These are phyloP conservation scores for Candida incommunis DNA, from an alignment of 805 yeast genomes.

Conservation along the genomic window DNA sequence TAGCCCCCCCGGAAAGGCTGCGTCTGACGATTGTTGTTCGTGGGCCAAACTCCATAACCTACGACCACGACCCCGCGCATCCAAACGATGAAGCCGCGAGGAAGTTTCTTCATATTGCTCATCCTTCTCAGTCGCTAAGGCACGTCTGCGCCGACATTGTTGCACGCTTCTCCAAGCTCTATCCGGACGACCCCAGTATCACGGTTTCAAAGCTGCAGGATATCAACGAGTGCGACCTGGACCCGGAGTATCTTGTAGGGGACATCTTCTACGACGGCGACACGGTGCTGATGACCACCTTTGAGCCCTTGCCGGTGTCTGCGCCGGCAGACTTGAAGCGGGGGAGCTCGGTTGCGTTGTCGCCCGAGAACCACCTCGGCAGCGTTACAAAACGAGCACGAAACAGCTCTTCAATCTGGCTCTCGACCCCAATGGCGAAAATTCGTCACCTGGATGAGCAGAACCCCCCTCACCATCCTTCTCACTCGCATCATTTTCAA, in stretches of 20 bases:
- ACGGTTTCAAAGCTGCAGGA: background rate
- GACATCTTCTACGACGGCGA: background rate
- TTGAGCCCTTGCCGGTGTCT: background rate
- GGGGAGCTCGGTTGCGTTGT: too few relatives aligned
- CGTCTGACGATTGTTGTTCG: background rate
- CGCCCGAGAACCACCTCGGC: too few relatives aligned
- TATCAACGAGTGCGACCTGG: background rate
- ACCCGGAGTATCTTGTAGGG: background rate
- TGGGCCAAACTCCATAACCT: too few relatives aligned
- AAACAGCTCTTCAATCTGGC: background rate
- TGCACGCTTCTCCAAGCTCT: background rate
- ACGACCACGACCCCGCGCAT: background rate
- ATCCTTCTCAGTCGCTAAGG: background rate
- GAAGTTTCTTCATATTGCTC: background rate
- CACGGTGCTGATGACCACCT: background rate
- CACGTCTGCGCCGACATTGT: slow-evolving; percentile 1
- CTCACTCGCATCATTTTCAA: background rate
- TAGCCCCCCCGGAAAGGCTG: too few relatives aligned
- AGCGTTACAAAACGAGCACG: background rate
- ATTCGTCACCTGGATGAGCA: background rate
- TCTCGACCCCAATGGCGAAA: background rate
- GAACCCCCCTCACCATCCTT: background rate
- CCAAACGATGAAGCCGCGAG: background rate
- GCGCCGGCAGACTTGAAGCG: background rate
- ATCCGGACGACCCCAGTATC: background rate